These are phyloP conservation scores for Letharia columbiana DNA, from an alignment of 495 filamentous ascomycete species.

Conservation along the genomic window DNA sequence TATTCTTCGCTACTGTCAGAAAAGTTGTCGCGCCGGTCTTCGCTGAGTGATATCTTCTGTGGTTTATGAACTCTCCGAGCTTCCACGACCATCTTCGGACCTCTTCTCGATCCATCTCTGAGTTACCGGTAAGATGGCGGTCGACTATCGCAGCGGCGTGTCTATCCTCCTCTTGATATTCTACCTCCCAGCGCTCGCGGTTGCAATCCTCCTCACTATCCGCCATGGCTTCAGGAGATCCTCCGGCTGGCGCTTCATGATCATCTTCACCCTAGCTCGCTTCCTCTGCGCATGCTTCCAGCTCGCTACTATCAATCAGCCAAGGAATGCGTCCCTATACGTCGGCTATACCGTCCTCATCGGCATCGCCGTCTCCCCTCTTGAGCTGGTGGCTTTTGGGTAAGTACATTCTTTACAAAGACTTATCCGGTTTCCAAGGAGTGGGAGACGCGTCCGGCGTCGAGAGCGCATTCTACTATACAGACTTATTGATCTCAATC, in stretches of 20 bases:
- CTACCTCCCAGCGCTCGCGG: constrained; percentile 32
- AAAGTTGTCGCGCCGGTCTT: too few species aligned
- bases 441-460: not conserved
- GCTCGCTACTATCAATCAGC: constrained; percentile 33
- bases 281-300: constrained; percentile 34
- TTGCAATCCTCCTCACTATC: constrained; percentile 31
- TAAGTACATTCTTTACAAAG: not conserved
- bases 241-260: constrained; percentile 34
- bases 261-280: constrained; percentile 32
- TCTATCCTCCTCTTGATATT: constrained; percentile 33
- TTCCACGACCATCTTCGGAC: too few species aligned
- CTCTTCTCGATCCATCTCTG: too few species aligned
- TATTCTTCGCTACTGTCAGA: too few species aligned
- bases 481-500: not conserved
- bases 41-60: too few species aligned
- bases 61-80: too few species aligned
- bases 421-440: not conserved
- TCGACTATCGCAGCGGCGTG: constrained; percentile 31
- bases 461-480: not conserved
- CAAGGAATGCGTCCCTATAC: constrained; percentile 14
- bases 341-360: not conserved
- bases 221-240: constrained; percentile 35
- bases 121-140: not conserved
- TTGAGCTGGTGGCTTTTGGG: not conserved
- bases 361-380: not conserved